These are phyloP conservation scores for Hanseniaspora guilliermondii DNA, from an alignment of 805 yeast genomes.

Conservation along the genomic window DNA sequence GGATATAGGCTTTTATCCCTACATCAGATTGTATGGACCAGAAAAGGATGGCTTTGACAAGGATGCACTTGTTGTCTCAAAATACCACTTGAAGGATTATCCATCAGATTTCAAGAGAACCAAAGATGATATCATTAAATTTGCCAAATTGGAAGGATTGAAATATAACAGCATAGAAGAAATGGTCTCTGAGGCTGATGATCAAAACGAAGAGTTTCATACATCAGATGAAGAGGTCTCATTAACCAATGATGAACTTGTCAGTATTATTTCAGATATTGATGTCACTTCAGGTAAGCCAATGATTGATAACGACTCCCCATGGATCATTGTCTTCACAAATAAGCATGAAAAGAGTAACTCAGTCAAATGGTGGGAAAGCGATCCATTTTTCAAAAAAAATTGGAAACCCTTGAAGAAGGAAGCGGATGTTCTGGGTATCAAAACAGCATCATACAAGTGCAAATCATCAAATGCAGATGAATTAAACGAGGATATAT, in stretches of 20 bases:
- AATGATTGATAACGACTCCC: constrained; percentile 24
- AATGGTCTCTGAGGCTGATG: background rate
- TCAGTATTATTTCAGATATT: constrained; percentile 40
- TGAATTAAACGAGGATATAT: constrained; percentile 33
- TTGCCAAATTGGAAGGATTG: constrained; percentile 41
- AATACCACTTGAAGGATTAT: constrained; percentile 21
- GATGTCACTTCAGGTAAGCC: constrained; percentile 17
- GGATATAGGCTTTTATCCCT: constrained; percentile 55
- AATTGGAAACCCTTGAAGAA: constrained; percentile 49
- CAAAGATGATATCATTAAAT: constrained; percentile 38
- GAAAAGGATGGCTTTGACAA: constrained; percentile 28
- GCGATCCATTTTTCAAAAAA: constrained; percentile 29
- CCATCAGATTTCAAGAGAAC: constrained; percentile 38
- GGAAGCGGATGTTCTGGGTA: constrained; percentile 29
- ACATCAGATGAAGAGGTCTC: constrained; percentile 8
- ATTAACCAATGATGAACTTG: constrained; percentile 33
- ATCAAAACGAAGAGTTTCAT: background rate
- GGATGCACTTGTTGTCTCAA: constrained; percentile 19
- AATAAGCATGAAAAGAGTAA: background rate
- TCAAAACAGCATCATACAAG: constrained; percentile 45
- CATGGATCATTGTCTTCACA: constrained; percentile 26
- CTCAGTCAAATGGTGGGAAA: constrained; percentile 1
- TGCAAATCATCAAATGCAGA: constrained; percentile 29
- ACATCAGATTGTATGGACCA: constrained; percentile 56
- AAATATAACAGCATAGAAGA: constrained; percentile 31